A percentile compares a stretch with the other conserved stretches of the same genome.
These are phyloP conservation scores for Misopates orontium DNA, from an alignment of 257 asterid genomes.

Conservation along the genomic window DNA sequence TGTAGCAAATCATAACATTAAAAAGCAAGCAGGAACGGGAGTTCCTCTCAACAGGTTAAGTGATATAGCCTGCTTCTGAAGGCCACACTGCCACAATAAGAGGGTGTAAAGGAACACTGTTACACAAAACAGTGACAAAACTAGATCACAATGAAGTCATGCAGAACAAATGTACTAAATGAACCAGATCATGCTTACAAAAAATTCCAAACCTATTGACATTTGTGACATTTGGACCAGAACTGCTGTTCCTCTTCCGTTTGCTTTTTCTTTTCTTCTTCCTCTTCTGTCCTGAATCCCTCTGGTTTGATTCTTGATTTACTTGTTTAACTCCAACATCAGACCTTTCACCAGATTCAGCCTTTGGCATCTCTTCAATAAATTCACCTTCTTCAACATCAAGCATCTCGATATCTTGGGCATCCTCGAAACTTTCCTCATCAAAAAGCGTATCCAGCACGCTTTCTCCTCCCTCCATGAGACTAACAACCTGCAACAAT, in stretches of 20 bases:
- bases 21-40: background rate
- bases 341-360: slow-evolving; percentile 41
- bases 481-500: slow-evolving; percentile 25
- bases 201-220: slow-evolving; percentile 52
- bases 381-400: slow-evolving; percentile 88
- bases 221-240: slow-evolving; percentile 50
- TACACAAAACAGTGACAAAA: background rate
- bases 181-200: slow-evolving; percentile 14
- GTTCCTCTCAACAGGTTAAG: background rate
- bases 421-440: slow-evolving; percentile 51
- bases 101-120: background rate
- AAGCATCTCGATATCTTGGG: slow-evolving; percentile 71
- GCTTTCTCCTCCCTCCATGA: slow-evolving; percentile 63
- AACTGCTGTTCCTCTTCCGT: slow-evolving; percentile 47
- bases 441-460: slow-evolving; percentile 57
- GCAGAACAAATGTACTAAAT: background rate
- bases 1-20: background rate
- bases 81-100: background rate
- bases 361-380: slow-evolving; percentile 41
- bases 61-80: background rate
- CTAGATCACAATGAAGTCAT: background rate
- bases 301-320: slow-evolving; percentile 37
- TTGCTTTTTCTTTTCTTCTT: slow-evolving; percentile 56
- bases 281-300: slow-evolving; percentile 43
- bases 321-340: slow-evolving; percentile 37